Base-by-base conservation (phyloP, 352 stramenopile genomes). In the Phytopythium cucurbitacearum region DNA sequence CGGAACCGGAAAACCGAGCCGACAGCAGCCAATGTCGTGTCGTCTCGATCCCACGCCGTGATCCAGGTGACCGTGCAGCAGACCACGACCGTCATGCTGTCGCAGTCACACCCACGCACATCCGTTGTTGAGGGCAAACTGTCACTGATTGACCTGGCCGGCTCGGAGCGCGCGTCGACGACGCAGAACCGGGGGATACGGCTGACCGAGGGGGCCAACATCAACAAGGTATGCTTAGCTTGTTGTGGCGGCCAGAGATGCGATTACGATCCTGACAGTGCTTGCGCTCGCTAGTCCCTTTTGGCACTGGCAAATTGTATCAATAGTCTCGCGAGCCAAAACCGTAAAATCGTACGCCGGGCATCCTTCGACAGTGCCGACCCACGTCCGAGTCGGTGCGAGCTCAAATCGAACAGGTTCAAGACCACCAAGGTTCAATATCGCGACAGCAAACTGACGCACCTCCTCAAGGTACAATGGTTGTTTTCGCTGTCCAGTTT, bases 281-380 rank as follows among this genome's bases (percentile, higher is more conserved):
- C 21, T 28, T 28, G 21, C 21, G 21, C 21, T 28, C 21, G 21
- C 21, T 28, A 28, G 63, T 89, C 69, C 8, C 58, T 96, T 5
- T 48, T 95, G 36, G 85, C 87, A 5, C 59, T 96, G 2, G 87
- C 80, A n/a, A 94, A 96, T 51, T 91, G 77, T 48, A 97, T 97
- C 68, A 97, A 97, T 58, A 89, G 21, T 28, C 21, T 28, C 21
- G 21, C 21, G 21, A 28, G 21, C 21, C 21, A 28, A 28, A 28
- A 28, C 21, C 21, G 21, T 28, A 28, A 28, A 28, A 28, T 28
- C 21, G 21, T 28, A 28, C 21, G 21, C 21, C 21, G 21, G 21
- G 21, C 21, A 28, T 28, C 21, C 21, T 28, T 28, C 21, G 21
- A 28, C 21, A 28, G 21, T 2, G 21, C 21, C 21, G 21, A 28